phyloP scores from a whole-genome alignment of 345 rosid genomes.

The Turritis glabra region DNA sequence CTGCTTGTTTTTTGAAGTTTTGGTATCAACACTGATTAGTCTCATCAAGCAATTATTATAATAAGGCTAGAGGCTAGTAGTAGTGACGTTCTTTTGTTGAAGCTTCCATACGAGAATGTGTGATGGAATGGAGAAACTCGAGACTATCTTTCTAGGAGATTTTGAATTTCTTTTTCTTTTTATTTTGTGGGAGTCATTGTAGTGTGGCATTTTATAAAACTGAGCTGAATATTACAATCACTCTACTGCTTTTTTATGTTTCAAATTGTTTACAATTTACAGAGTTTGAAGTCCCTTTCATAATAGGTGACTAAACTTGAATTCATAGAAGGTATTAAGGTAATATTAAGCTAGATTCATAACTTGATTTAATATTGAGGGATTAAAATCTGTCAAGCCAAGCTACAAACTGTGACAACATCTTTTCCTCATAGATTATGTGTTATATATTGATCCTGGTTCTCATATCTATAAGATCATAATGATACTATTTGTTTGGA shows the following conservation, averaged over 20 bases:
- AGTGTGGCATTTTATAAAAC: slow-evolving; percentile 1
- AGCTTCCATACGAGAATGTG: neutral
- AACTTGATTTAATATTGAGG: no score
- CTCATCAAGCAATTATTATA: neutral
- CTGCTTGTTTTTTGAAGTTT: neutral
- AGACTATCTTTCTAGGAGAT: neutral
- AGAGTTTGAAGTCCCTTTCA: no score
- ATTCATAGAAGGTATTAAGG: no score
- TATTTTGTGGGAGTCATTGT: neutral
- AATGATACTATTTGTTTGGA: no score
- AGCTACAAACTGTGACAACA: no score
- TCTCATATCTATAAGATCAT: no score
- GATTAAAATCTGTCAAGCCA: no score
- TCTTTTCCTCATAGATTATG: no score
- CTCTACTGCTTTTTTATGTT: neutral
- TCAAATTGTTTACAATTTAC: slow-evolving; percentile 44
- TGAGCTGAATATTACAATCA: slow-evolving; percentile 6
- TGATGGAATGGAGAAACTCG: slow-evolving; percentile 2
- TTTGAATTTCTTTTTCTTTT: neutral
- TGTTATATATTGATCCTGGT: no score
- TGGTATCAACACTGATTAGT: neutral
- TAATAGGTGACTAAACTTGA: no score
- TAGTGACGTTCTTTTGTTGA: neutral
- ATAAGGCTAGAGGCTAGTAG: neutral
- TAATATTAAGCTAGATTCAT: no score